phyloP scores from a whole-genome alignment of 192 early-diverging fungal species.

The Tieghemiomyces parasiticus region DNA sequence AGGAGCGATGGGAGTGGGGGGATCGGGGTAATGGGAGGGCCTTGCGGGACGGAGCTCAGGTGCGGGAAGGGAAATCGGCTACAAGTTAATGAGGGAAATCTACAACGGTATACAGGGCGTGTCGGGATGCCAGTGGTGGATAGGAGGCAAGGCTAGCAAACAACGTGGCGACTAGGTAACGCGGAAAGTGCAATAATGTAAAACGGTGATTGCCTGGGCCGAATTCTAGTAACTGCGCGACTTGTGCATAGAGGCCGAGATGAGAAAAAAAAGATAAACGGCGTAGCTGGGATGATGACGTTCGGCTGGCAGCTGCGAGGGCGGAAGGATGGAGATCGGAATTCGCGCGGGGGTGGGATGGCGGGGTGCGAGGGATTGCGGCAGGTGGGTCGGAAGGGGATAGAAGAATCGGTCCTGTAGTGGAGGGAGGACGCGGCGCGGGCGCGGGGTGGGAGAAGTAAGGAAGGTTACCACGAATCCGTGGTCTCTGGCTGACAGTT shows the following conservation, averaged over 20 bases:
- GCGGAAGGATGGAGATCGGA: no score
- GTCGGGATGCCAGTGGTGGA: not conserved
- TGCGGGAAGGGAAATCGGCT: not conserved
- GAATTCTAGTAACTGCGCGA: no score
- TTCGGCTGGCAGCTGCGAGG: no score
- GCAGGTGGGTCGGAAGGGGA: no score
- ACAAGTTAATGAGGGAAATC: not conserved
- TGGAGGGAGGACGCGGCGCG: no score
- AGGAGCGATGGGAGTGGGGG: not conserved
- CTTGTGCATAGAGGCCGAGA: not conserved
- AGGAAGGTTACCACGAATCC: no score
- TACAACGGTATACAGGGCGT: not conserved
- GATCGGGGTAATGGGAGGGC: not conserved
- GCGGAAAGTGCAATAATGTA: not conserved
- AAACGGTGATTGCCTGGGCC: no score
- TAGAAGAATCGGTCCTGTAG: no score
- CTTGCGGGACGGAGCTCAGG: not conserved
- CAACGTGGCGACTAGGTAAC: not conserved
- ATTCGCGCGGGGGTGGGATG: no score
- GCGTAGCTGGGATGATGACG: not conserved
- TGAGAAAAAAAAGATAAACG: not conserved
- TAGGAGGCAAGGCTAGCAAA: not conserved
- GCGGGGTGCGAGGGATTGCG: no score
- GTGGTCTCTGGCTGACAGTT: no score
- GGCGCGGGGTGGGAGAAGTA: no score